Evolutionary conservation across 495 filamentous ascomycete genomes (phyloP).

Genomic region (Penicillium angulare): DNA sequence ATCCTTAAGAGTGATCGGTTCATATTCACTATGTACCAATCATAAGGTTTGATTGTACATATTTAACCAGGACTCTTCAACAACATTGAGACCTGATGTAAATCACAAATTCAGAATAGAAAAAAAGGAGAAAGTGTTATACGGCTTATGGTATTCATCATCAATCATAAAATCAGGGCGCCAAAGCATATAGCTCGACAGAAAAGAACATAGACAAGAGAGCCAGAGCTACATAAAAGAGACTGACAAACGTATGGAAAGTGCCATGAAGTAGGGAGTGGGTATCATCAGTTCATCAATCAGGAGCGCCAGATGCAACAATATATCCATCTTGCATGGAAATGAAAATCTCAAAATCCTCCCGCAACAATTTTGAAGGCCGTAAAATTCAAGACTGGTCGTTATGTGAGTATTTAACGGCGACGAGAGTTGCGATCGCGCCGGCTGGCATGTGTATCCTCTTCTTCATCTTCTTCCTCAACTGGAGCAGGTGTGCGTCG

Average conservation of each 20-base stretch:
- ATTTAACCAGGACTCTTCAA: too few species aligned
- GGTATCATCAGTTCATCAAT: slow-evolving; percentile 29
- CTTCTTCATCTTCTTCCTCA: slow-evolving; percentile 76
- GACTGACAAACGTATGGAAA: not conserved
- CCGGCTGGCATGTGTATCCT: slow-evolving; percentile 26
- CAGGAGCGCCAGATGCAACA: slow-evolving; percentile 17
- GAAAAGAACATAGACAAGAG: not conserved
- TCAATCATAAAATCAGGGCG: slow-evolving; percentile 13
- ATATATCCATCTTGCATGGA: slow-evolving; percentile 20
- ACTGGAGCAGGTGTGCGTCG: slow-evolving; percentile 79
- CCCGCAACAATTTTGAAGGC: not conserved
- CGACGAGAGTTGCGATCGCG: slow-evolving; percentile 32
- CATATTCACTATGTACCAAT: slow-evolving; percentile 29
- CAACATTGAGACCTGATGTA: not conserved
- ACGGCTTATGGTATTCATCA: slow-evolving; percentile 21
- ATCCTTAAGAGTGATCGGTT: too few species aligned
- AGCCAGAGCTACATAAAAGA: not conserved
- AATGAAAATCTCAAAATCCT: slow-evolving; percentile 13
- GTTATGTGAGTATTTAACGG: too few species aligned
- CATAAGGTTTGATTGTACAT: too few species aligned
- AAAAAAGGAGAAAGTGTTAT: not conserved
- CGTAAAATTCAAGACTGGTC: not conserved
- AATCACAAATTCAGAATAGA: not conserved
- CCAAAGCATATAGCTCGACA: slow-evolving; percentile 1
- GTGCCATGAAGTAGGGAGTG: slow-evolving; percentile 1